These are phyloP conservation scores for Sclerotinia spermophila DNA, from an alignment of 2,329 filamentous ascomycete species.

Conservation along the genomic window DNA sequence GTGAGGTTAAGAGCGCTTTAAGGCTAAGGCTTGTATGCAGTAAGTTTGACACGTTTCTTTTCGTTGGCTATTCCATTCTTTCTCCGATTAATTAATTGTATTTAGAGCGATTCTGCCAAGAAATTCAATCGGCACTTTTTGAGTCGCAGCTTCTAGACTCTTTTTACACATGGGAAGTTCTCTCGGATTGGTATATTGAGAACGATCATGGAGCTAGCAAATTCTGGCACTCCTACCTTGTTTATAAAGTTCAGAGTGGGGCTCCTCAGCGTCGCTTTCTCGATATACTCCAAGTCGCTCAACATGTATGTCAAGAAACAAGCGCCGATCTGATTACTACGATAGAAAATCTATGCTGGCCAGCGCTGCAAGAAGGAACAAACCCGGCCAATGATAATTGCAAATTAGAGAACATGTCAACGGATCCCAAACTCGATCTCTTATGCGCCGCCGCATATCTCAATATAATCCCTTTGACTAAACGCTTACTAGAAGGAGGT, in stretches of 20 bases:
- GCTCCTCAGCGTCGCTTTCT: not conserved
- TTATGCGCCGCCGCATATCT: not conserved
- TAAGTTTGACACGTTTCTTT: no score
- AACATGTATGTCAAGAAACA: not conserved
- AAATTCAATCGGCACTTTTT: not conserved
- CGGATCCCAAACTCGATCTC: no score
- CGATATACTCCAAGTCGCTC: not conserved
- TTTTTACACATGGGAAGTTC: rapidly evolving
- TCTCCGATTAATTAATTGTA: no score
- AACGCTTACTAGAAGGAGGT: not conserved
- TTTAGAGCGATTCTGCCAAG: not conserved
- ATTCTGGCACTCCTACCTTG: not conserved
- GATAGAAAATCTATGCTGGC: not conserved
- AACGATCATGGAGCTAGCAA: not conserved
- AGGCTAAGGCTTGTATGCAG: not conserved
- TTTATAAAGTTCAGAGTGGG: not conserved
- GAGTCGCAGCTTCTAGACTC: not conserved
- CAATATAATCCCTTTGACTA: not conserved
- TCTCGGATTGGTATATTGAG: rapidly evolving
- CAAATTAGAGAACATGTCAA: no score
- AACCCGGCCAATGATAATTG: rapidly evolving
- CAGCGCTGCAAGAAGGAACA: rapidly evolving
- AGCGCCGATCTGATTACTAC: not conserved
- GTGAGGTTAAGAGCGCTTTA: not conserved
- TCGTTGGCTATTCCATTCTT: no score